phyloP scores from a whole-genome alignment of 192 early-diverging fungal species.

The Gaertneriomyces sp. region DNA sequence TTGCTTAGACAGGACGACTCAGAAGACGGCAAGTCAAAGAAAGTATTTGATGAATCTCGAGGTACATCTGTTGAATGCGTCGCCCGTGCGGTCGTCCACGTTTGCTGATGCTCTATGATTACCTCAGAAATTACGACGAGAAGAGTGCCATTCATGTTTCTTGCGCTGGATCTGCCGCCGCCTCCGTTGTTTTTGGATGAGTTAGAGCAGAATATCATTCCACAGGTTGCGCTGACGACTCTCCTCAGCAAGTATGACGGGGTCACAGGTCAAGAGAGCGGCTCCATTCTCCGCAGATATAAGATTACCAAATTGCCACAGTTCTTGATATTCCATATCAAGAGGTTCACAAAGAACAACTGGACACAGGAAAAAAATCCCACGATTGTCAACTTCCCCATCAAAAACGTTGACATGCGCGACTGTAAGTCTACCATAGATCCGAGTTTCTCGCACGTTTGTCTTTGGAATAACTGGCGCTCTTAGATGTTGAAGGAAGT shows the following conservation, averaged over 20 bases:
- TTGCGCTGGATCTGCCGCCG: constrained; percentile 86
- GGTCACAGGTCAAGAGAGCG: constrained; percentile 46
- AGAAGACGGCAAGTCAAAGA: constrained; percentile 26
- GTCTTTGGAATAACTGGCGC: not conserved
- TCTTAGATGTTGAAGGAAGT: constrained; percentile 47
- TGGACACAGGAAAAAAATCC: constrained; percentile 88
- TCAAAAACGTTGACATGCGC: constrained; percentile 79
- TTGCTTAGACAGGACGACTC: constrained; percentile 22
- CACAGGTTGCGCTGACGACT: constrained; percentile 76
- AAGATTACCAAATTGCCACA: constrained; percentile 71
- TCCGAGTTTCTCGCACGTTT: not conserved
- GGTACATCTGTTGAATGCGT: constrained; percentile 15
- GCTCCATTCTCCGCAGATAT: constrained; percentile 59
- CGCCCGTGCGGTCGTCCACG: not conserved
- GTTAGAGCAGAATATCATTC: constrained; percentile 80
- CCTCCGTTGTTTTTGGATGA: constrained; percentile 88
- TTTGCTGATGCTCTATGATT: not conserved
- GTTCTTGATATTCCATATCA: constrained; percentile 88
- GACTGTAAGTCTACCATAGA: constrained; percentile 55
- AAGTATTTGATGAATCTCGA: constrained; percentile 23
- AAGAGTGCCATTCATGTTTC: constrained; percentile 73
- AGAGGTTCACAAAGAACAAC: constrained; percentile 83
- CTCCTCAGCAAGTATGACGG: constrained; percentile 87
- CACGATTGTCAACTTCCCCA: constrained; percentile 93
- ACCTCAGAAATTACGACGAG: constrained; percentile 51